Evolutionary conservation across 768 basidiomycete genomes (phyloP).

Genomic region (Leccinum disarticulatum): DNA sequence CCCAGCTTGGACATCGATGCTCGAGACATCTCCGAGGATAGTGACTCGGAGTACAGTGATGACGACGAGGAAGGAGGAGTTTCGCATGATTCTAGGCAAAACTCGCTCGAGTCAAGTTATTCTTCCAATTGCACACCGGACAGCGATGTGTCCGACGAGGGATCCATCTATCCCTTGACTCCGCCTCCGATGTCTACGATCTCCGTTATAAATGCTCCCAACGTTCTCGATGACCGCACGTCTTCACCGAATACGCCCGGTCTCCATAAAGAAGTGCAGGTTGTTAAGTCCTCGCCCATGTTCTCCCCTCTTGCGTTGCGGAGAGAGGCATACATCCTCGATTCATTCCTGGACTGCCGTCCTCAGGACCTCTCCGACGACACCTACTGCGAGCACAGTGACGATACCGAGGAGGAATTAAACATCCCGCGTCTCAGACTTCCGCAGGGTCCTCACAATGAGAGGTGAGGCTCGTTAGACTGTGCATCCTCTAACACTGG

Average conservation of each 20-base stretch:
- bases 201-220: background rate
- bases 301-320: background rate
- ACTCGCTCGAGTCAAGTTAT: background rate
- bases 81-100: background rate
- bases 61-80: background rate
- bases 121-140: background rate
- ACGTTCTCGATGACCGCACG: background rate
- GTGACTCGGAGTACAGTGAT: constrained; percentile 3
- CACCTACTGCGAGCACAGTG: too few relatives aligned
- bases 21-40: constrained; percentile 7
- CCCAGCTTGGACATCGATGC: constrained; percentile 9
- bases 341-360: constrained; percentile 8
- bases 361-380: constrained; percentile 9
- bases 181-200: background rate
- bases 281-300: background rate
- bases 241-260: background rate
- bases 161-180: constrained; percentile 11
- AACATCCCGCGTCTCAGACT: background rate
- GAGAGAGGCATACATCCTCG: background rate
- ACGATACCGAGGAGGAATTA: background rate
- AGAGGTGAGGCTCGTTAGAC: constrained; percentile 1
- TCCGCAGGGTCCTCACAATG: background rate
- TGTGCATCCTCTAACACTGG: background rate
- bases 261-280: background rate
- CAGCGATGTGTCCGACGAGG: constrained; percentile 9